A percentile compares a stretch with the other conserved stretches of the same genome.
phyloP scores from a whole-genome alignment of 192 early-diverging fungal genomes.

The Mortierella antarctica region DNA sequence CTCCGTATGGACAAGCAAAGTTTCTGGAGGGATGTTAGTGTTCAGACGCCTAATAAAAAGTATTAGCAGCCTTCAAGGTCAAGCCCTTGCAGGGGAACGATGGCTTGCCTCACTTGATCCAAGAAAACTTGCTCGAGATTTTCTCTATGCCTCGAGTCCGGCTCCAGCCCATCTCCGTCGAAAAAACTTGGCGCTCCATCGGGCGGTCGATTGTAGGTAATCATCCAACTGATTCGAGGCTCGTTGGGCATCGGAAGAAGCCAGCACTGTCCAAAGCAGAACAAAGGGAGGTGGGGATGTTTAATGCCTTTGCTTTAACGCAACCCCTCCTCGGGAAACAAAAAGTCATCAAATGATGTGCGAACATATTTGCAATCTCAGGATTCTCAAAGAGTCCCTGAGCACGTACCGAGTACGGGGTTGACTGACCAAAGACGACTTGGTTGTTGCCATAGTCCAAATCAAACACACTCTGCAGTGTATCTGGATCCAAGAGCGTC shows the following conservation, averaged over 20 bases:
- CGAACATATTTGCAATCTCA: too few species aligned
- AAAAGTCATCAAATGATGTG: too few species aligned
- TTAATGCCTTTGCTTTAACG: too few species aligned
- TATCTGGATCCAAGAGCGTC: background rate
- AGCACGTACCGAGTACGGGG: conserved; percentile 10
- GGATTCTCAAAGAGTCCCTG: too few species aligned
- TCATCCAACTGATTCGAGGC: conserved; percentile 14
- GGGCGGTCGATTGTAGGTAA: background rate
- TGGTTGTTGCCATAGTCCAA: conserved; percentile 4
- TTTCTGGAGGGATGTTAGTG: background rate
- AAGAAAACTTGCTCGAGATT: conserved; percentile 10
- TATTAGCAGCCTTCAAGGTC: too few species aligned
- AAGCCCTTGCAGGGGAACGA: too few species aligned
- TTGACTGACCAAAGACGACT: conserved; percentile 8
- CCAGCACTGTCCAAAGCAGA: conserved; percentile 8
- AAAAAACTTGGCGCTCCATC: background rate
- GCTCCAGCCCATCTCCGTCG: background rate
- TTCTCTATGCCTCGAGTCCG: conserved; percentile 1
- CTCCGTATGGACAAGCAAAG: conserved; percentile 6
- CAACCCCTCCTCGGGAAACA: too few species aligned
- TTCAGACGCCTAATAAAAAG: too few species aligned
- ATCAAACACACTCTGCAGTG: background rate
- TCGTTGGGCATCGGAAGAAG: conserved; percentile 2
- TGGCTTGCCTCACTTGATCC: conserved; percentile 15
- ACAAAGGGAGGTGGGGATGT: background rate